A percentile compares a stretch with the other conserved stretches of the same genome.
These are phyloP conservation scores for Xylaria intraflava DNA, from an alignment of 495 filamentous ascomycete genomes.

Conservation along the genomic window DNA sequence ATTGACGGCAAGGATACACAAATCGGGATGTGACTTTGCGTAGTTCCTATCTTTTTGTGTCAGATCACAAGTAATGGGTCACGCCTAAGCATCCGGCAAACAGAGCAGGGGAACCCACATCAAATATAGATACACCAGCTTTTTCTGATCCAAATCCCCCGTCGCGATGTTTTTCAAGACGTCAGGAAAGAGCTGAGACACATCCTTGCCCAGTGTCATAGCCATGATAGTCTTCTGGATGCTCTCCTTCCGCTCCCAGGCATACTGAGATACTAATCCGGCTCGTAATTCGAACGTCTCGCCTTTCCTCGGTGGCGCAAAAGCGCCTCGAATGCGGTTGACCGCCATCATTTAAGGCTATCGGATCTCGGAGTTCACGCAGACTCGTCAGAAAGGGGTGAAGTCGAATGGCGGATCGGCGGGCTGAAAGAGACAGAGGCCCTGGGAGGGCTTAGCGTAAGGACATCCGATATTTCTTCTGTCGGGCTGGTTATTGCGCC, in stretches of 20 bases:
- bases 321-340: constrained; percentile 90
- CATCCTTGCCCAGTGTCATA: constrained; percentile 98
- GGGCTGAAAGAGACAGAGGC: constrained; percentile 13
- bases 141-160: constrained; percentile 93
- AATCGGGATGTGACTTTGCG: constrained; percentile 97
- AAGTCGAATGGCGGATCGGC: background rate
- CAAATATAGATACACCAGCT: constrained; percentile 96
- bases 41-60: constrained; percentile 71
- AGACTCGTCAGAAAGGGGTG: background rate
- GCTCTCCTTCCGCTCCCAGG: constrained; percentile 96
- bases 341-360: constrained; percentile 62
- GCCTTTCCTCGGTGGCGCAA: constrained; percentile 85
- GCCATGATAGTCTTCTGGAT: constrained; percentile 99
- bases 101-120: constrained; percentile 57
- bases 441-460: constrained; percentile 19
- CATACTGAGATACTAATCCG: constrained; percentile 97
- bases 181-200: constrained; percentile 94
- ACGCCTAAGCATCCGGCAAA: background rate
- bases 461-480: constrained; percentile 9
- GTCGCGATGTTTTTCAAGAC: constrained; percentile 99
- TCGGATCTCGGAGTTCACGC: background rate
- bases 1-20: constrained; percentile 98
- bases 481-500: background rate
- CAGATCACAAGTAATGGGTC: constrained; percentile 8
- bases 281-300: constrained; percentile 98